These are phyloP conservation scores for Mercurialis annua DNA, from an alignment of 345 rosid species.

Conservation along the genomic window DNA sequence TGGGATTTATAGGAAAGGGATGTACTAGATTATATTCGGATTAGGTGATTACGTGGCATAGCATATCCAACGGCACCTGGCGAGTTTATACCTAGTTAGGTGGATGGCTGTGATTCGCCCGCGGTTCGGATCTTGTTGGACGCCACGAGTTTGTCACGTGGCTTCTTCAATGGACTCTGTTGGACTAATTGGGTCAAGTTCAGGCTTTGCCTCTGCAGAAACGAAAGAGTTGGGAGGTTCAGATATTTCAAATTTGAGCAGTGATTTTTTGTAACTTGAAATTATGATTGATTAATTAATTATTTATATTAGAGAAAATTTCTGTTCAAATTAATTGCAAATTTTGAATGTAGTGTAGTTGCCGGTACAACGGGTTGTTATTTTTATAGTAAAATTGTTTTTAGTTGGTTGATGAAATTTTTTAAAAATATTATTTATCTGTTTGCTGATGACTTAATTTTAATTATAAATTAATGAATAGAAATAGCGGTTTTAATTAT, in stretches of 20 bases:
- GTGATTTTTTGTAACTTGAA: too few species aligned
- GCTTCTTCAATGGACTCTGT: background rate
- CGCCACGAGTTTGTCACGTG: slow-evolving; percentile 4
- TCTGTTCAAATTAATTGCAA: too few species aligned
- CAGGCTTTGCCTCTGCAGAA: slow-evolving; percentile 11
- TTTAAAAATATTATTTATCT: too few species aligned
- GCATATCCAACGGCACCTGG: slow-evolving; percentile 46
- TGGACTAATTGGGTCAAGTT: slow-evolving; percentile 2
- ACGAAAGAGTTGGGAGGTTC: slow-evolving; percentile 8
- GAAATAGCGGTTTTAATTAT: too few species aligned
- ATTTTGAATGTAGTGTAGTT: background rate
- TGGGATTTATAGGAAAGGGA: slow-evolving; percentile 12
- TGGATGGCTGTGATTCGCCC: slow-evolving; percentile 19
- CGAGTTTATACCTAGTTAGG: slow-evolving; percentile 28
- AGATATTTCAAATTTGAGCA: background rate
- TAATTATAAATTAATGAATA: too few species aligned
- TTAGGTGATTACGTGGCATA: background rate
- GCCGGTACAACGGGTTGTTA: background rate
- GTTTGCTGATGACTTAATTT: too few species aligned
- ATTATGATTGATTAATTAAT: too few species aligned
- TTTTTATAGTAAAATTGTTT: too few species aligned
- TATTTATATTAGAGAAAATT: background rate
- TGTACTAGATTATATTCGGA: slow-evolving; percentile 29
- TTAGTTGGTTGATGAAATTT: too few species aligned
- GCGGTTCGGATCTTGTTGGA: background rate